Percentiles rank a stretch among this genome's conserved stretches.
Conservation (phyloP, 768 basidiomycete genomes). For the Strobilomyces dryophilus region DNA sequence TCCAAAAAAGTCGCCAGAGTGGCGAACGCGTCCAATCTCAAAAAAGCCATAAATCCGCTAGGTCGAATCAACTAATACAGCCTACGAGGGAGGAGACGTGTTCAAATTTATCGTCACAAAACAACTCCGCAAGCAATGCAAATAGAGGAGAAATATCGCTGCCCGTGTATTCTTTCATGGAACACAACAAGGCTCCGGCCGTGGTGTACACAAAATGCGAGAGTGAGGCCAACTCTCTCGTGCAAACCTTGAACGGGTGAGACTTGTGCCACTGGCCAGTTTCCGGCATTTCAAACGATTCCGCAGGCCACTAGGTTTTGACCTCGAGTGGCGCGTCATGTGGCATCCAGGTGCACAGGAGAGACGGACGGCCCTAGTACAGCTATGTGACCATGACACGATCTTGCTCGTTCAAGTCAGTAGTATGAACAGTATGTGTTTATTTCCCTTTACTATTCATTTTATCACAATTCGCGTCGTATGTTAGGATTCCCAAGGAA, state of each 20-base stretch:
- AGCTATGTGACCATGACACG: conserved; percentile 39
- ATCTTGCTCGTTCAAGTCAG: conserved; percentile 48
- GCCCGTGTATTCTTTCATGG: conserved; percentile 37
- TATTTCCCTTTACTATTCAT: not conserved
- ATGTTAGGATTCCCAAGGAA: conserved; percentile 40
- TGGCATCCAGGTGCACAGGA: conserved; percentile 30
- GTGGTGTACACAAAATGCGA: conserved; percentile 40
- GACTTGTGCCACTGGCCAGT: not conserved
- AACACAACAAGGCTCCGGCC: conserved; percentile 27
- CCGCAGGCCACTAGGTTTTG: conserved; percentile 45
- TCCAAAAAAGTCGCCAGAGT: not conserved
- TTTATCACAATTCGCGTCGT: not conserved
- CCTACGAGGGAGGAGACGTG: not conserved
- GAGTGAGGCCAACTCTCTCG: conserved; percentile 39
- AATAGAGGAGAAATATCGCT: conserved; percentile 10
- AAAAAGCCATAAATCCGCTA: not conserved
- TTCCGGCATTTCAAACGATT: not conserved
- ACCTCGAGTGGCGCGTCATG: conserved; percentile 46
- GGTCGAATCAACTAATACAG: not conserved
- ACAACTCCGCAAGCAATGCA: not conserved
- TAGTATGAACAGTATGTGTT: conserved; percentile 40
- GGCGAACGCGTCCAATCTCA: not conserved
- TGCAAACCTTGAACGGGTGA: conserved; percentile 35
- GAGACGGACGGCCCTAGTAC: conserved; percentile 41
- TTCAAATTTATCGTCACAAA: conserved; percentile 4